A percentile compares a stretch with the other conserved stretches of the same genome.
These are phyloP conservation scores for Begonia peltatifolia DNA, from an alignment of 306 rosid species.

Conservation along the genomic window DNA sequence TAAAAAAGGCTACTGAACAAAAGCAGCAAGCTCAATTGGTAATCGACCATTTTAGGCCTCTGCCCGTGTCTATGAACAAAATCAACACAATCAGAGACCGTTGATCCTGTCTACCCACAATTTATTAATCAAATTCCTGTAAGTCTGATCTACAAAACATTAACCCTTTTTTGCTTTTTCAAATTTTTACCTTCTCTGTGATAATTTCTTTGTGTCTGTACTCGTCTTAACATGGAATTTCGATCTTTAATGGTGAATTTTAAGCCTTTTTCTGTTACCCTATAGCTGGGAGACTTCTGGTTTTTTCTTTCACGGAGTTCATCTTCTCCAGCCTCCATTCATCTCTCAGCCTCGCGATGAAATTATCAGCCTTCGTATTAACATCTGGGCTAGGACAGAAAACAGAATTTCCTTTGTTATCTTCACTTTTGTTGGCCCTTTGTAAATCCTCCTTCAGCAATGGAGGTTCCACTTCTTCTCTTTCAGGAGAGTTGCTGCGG, in stretches of 20 bases:
- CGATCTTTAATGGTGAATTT: too few species aligned
- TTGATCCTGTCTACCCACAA: neutral
- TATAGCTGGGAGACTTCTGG: too few species aligned
- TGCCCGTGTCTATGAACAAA: neutral
- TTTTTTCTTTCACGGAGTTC: conserved; percentile 24
- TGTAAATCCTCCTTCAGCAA: conserved; percentile 2
- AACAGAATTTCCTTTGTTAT: conserved; percentile 14
- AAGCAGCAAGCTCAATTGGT: too few species aligned
- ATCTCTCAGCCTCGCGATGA: conserved; percentile 32
- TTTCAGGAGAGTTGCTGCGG: conserved; percentile 46
- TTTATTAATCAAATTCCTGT: neutral
- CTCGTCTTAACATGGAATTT: too few species aligned
- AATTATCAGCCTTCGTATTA: conserved; percentile 35
- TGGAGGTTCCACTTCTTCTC: conserved; percentile 16
- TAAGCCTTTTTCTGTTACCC: too few species aligned
- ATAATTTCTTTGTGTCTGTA: too few species aligned
- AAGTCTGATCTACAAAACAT: too few species aligned
- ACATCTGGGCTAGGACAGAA: conserved; percentile 88
- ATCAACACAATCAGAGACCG: conserved; percentile 2
- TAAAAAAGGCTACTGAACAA: too few species aligned
- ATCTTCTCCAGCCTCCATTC: conserved; percentile 38
- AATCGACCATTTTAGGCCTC: too few species aligned
- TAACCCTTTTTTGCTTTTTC: too few species aligned
- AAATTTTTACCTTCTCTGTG: too few species aligned
- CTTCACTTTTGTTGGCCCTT: neutral